These are phyloP conservation scores for Xylaria sp. DNA, from an alignment of 2,329 filamentous ascomycete genomes.

Conservation along the genomic window DNA sequence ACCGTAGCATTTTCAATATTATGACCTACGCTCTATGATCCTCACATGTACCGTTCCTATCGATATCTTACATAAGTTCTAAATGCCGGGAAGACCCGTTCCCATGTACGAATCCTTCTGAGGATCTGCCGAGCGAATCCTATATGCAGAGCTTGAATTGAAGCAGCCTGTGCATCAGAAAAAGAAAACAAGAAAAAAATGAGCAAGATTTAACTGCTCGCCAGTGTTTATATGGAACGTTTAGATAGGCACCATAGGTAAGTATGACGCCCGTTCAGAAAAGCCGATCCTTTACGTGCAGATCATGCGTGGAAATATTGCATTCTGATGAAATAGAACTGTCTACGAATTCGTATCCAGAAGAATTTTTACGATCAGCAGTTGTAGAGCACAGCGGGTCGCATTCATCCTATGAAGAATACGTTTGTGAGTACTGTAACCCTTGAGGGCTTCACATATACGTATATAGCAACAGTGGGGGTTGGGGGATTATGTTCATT, in stretches of 20 bases:
- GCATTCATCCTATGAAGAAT: neutral
- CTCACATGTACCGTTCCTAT: too few relatives aligned
- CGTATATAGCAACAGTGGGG: slow-evolving; percentile 11
- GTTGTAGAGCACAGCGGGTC: neutral
- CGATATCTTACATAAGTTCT: too few relatives aligned
- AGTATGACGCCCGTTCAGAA: neutral
- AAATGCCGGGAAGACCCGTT: too few relatives aligned
- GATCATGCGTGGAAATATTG: neutral
- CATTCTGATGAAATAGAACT: neutral
- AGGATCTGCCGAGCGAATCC: too few relatives aligned
- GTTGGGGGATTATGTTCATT: slow-evolving; percentile 20
- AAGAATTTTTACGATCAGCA: neutral
- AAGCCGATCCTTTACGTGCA: neutral
- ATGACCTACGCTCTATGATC: neutral
- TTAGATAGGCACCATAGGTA: neutral
- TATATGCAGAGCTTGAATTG: too few relatives aligned
- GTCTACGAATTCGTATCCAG: neutral
- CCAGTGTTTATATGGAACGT: too few relatives aligned
- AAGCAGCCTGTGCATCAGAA: too few relatives aligned
- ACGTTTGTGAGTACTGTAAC: neutral
- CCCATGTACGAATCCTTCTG: too few relatives aligned
- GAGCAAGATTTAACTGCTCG: too few relatives aligned
- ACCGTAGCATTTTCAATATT: neutral
- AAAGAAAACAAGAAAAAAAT: too few relatives aligned
- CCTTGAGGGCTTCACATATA: too few relatives aligned